phyloP scores from a whole-genome alignment of 2,329 filamentous ascomycete species.

The Aspergillus caelatus region DNA sequence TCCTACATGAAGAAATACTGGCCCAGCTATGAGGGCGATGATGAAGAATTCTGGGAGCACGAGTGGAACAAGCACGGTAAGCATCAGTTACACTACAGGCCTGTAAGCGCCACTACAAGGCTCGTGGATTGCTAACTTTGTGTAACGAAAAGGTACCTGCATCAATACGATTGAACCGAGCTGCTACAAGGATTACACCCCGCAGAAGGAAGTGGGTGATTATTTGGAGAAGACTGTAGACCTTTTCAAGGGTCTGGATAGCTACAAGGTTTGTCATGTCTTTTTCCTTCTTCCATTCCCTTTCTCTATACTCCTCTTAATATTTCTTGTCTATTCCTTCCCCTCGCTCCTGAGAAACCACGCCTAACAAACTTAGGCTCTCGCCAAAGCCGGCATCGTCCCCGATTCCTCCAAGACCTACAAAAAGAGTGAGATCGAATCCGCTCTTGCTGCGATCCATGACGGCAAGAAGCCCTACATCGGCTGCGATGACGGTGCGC shows the following conservation, averaged over 20 bases:
- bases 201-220: conserved; percentile 61
- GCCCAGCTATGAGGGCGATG: conserved; percentile 58
- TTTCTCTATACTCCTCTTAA: not conserved
- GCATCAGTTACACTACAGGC: not conserved
- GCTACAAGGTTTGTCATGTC: conserved; percentile 48
- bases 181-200: conserved; percentile 63
- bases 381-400: conserved; percentile 58
- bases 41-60: conserved; percentile 67
- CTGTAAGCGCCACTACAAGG: not conserved
- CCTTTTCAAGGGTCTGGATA: conserved; percentile 59
- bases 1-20: conserved; percentile 64
- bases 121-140: not conserved
- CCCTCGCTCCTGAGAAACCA: not conserved
- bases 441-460: conserved; percentile 52
- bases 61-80: conserved; percentile 71
- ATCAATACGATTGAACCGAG: conserved; percentile 67
- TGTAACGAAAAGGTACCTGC: conserved; percentile 56
- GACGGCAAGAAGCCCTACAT: conserved; percentile 55
- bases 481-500: conserved; percentile 50
- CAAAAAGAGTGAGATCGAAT: conserved; percentile 53
- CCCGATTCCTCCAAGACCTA: conserved; percentile 56
- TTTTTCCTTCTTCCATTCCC: not conserved
- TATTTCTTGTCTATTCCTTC: not conserved
- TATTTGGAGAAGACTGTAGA: conserved; percentile 60
- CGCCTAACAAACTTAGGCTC: conserved; percentile 40